Evolutionary conservation across 805 yeast genomes (phyloP).

Genomic region (Suhomyces sp.): DNA sequence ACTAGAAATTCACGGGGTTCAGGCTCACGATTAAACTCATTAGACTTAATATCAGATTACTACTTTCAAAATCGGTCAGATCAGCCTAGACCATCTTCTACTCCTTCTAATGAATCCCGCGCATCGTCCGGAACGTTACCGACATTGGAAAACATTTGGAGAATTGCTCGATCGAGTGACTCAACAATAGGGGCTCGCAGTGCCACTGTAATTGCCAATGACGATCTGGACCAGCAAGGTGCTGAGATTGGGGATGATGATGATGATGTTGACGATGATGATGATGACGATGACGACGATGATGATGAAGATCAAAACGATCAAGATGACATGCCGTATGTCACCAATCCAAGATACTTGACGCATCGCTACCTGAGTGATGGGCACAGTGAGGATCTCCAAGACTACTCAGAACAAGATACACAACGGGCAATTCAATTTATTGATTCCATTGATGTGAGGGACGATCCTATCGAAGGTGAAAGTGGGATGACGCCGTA

Average conservation of each 20-base stretch:
- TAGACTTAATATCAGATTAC: constrained; percentile 12
- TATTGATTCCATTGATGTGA: constrained; percentile 6
- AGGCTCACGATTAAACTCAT: constrained; percentile 10
- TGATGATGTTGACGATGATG: constrained; percentile 8
- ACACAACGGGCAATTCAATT: constrained; percentile 7
- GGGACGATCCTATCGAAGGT: constrained; percentile 2
- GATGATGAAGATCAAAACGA: not conserved
- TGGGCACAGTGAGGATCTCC: not conserved
- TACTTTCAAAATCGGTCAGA: constrained; percentile 6
- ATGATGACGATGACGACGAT: not conserved
- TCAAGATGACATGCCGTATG: not conserved
- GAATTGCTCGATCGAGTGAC: not conserved
- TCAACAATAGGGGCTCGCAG: not conserved
- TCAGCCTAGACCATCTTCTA: not conserved
- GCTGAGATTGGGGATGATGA: constrained; percentile 5
- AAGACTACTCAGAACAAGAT: not conserved
- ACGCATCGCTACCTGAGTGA: not conserved
- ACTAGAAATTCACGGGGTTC: constrained; percentile 1
- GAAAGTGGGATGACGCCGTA: not conserved
- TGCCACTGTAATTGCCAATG: not conserved
- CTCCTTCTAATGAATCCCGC: not conserved
- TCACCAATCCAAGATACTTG: not conserved
- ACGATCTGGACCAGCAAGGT: constrained; percentile 3
- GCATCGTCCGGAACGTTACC: not conserved
- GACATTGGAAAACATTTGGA: constrained; percentile 1